phyloP scores from a whole-genome alignment of 768 basidiomycete genomes.

The Trametes cinnabarina region DNA sequence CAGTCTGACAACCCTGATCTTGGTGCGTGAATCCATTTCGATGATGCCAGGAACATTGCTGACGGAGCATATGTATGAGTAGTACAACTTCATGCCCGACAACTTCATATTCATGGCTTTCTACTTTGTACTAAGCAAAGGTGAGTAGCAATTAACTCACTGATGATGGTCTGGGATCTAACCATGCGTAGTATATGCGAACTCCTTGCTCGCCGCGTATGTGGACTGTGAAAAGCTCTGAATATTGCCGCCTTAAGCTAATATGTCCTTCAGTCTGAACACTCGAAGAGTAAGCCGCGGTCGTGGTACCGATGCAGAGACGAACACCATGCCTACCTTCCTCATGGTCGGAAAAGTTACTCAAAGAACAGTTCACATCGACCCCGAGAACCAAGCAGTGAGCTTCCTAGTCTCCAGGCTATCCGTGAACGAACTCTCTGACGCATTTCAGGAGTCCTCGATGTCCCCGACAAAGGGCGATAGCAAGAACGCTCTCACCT shows the following conservation, averaged over 20 bases:
- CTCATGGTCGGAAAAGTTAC: slow-evolving; percentile 30
- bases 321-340: slow-evolving; percentile 27
- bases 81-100: slow-evolving; percentile 55
- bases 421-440: background rate
- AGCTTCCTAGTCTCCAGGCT: background rate
- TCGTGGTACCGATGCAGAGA: slow-evolving; percentile 49
- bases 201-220: slow-evolving; percentile 66
- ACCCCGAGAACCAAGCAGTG: slow-evolving; percentile 14
- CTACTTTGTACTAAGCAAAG: slow-evolving; percentile 66
- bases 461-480: slow-evolving; percentile 5
- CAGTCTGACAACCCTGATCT: slow-evolving; percentile 51
- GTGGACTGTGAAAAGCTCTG: slow-evolving; percentile 20
- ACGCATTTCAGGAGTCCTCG: background rate
- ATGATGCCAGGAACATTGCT: background rate
- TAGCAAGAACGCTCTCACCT: background rate
- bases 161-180: background rate
- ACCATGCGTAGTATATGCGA: slow-evolving; percentile 49
- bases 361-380: slow-evolving; percentile 15
- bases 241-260: background rate
- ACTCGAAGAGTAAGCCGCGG: slow-evolving; percentile 55
- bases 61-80: background rate
- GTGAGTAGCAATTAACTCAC: slow-evolving; percentile 37
- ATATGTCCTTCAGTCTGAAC: slow-evolving; percentile 46
- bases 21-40: slow-evolving; percentile 40
- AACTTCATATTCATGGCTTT: slow-evolving; percentile 60